Conservation (phyloP, 371 early-diverging fungal species). For the Nematocida sp. region DNA sequence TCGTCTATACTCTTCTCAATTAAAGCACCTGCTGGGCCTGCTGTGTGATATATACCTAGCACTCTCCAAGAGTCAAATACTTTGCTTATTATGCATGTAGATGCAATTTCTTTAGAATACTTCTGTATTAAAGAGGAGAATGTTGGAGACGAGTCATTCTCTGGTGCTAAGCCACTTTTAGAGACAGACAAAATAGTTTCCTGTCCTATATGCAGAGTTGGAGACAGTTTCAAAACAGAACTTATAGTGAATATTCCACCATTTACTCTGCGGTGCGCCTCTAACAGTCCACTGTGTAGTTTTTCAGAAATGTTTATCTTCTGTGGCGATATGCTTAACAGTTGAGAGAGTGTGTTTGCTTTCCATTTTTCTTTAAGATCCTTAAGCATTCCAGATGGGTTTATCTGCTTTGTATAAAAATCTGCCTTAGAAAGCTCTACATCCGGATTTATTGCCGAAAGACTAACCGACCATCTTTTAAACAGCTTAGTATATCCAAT, state of each 20-base stretch:
- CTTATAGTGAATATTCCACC: conserved; percentile 29
- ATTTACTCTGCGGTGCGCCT: background rate
- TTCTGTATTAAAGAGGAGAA: background rate
- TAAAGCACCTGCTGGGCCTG: conserved; percentile 19
- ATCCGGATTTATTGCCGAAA: conserved; percentile 34
- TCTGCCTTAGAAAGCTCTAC: background rate
- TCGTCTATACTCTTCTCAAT: conserved; percentile 40
- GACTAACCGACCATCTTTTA: background rate
- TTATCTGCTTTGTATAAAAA: background rate
- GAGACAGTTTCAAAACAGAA: background rate
- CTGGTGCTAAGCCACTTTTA: background rate
- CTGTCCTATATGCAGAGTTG: conserved; percentile 43
- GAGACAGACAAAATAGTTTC: conserved; percentile 35
- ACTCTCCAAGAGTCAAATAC: conserved; percentile 24
- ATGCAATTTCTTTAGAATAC: background rate
- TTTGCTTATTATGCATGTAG: conserved; percentile 34
- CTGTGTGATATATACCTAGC: conserved; percentile 32
- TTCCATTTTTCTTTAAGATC: background rate
- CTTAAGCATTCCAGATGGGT: background rate
- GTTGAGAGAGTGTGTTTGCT: background rate
- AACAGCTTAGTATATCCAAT: conserved; percentile 4
- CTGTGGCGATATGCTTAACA: background rate
- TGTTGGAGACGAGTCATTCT: background rate
- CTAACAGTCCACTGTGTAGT: background rate
- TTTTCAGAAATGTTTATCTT: background rate